Evolutionary conservation across 768 basidiomycete genomes (phyloP), one percentile per base, ranked within the genome.

Genomic region (Macrolepiota dolichaula): DNA sequence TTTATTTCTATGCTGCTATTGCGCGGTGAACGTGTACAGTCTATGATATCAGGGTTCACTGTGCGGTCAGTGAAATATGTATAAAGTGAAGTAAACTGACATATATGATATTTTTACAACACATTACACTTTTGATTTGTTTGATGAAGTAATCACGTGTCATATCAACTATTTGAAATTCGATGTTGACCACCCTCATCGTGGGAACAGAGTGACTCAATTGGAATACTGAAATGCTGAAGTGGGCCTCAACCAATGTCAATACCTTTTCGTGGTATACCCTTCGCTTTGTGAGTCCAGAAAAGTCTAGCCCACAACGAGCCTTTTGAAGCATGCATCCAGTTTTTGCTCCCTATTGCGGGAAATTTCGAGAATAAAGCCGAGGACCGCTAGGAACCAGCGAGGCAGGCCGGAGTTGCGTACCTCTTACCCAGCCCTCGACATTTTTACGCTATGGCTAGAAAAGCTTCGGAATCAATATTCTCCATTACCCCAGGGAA

Each of bases 301-400:
- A 35, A n/a, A 6, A 6, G 4, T n/a, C 13, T 22, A 24, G 13
- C 25, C 22, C 12, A 4, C 10, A 2, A 5, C 19, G 47, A 13
- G 25, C 22, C 12, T 4, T 24, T 49, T 24, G 2, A 24, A 19
- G 10, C 47, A 49, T 24, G 4, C 24, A 40, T 35, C 19, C 61
- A 85, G 84, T 65, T 81, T 85, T 61, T 75, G 77, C 55, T 82
- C 81, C 17, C 71, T 86, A 11, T 66, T 85, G 42, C 77, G 75
- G 54, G 77, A 80, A 67, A 79, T 84, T 53, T 73, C 77, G 0
- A 68, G 68, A 56, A 70, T 75, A 44, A 63, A 66, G 46, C 73
- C 76, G 9, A 74, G 66, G 64, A 70, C 65, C 61, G 66, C 63
- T 57, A 66, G 46, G 38, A 50, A 59, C 22, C 62, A 62, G 57